These are phyloP conservation scores for Aeschynomene evenia DNA, from an alignment of 306 rosid species.

Conservation along the genomic window DNA sequence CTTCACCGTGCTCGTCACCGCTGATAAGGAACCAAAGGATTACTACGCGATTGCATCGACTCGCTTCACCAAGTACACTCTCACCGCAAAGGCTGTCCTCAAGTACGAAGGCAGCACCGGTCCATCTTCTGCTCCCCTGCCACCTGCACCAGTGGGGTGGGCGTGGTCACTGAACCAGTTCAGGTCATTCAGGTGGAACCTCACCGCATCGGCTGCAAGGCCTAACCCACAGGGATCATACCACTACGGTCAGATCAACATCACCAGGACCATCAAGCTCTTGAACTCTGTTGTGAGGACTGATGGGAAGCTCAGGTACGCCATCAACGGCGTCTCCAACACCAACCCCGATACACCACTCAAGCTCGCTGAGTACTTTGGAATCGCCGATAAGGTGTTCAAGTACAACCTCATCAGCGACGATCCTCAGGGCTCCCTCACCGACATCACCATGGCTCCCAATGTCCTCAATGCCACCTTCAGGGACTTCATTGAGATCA, in stretches of 20 bases:
- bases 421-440: not conserved
- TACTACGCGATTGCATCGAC: slow-evolving; percentile 72
- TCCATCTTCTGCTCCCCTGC: slow-evolving; percentile 43
- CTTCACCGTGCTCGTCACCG: slow-evolving; percentile 59
- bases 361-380: slow-evolving; percentile 76
- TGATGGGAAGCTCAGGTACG: slow-evolving; percentile 65
- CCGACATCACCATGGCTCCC: slow-evolving; percentile 20
- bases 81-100: slow-evolving; percentile 43
- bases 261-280: slow-evolving; percentile 71
- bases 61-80: slow-evolving; percentile 50
- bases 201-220: slow-evolving; percentile 86
- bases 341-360: slow-evolving; percentile 57
- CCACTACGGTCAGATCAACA: slow-evolving; percentile 75
- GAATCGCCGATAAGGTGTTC: slow-evolving; percentile 49
- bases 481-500: slow-evolving; percentile 62
- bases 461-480: slow-evolving; percentile 53
- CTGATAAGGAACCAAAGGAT: slow-evolving; percentile 58
- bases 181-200: slow-evolving; percentile 86
- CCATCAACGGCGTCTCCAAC: slow-evolving; percentile 70
- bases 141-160: slow-evolving; percentile 64
- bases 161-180: slow-evolving; percentile 90
- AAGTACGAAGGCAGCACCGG: slow-evolving; percentile 41
- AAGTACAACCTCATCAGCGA: slow-evolving; percentile 47
- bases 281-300: slow-evolving; percentile 38
- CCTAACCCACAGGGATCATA: slow-evolving; percentile 94